phyloP scores from a whole-genome alignment of 1,284 basidiomycete species.

The Sporisorium sorghi region DNA sequence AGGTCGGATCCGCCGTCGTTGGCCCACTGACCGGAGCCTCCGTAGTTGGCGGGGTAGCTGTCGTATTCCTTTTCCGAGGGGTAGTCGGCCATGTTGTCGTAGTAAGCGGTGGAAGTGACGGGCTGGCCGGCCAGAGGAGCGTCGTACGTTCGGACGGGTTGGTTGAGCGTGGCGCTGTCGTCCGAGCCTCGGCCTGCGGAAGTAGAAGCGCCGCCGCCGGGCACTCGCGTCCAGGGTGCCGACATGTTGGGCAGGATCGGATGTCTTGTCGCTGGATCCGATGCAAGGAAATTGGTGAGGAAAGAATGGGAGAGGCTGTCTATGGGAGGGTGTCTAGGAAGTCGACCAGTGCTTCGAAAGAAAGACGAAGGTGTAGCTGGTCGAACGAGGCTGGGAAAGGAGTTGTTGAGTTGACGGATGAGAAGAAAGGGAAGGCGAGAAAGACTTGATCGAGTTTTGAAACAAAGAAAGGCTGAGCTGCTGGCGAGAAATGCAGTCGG shows the following conservation, averaged over 20 bases:
- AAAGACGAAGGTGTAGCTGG: background rate
- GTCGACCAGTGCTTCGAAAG: background rate
- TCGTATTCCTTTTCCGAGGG: constrained; percentile 43
- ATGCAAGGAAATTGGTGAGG: background rate
- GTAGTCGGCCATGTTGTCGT: constrained; percentile 30
- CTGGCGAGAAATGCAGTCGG: background rate
- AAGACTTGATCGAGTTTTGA: too few species aligned
- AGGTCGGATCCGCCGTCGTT: constrained; percentile 25
- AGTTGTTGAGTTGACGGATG: background rate
- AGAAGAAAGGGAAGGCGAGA: constrained; percentile 1
- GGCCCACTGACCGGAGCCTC: constrained; percentile 36
- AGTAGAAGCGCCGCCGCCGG: constrained; percentile 17
- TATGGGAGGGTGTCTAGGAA: background rate
- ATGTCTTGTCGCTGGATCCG: background rate
- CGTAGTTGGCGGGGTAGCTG: constrained; percentile 34
- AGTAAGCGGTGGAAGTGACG: constrained; percentile 30
- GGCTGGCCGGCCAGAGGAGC: constrained; percentile 38
- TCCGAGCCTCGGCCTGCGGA: constrained; percentile 17
- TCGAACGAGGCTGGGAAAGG: background rate
- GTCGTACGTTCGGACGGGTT: constrained; percentile 31
- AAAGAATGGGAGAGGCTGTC: background rate
- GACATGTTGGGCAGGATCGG: constrained; percentile 28
- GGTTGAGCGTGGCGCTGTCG: constrained; percentile 28
- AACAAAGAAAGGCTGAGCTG: too few species aligned
- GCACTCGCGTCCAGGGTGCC: constrained; percentile 45